Base-by-base conservation (phyloP, 345 rosid species). In the Alliaria petiolata region DNA sequence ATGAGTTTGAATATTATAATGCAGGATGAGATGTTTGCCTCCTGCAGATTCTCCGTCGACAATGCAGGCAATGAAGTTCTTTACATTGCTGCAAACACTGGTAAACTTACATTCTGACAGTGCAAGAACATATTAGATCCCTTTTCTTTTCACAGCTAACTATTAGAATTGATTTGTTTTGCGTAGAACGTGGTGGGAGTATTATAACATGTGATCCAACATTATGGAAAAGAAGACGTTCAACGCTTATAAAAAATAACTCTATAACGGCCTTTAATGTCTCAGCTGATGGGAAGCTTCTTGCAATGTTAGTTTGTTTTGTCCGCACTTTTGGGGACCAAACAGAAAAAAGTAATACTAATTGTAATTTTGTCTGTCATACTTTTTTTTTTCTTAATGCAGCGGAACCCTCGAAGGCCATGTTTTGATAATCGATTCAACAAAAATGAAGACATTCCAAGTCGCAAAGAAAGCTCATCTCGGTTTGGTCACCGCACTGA, bases 21-120 rank as follows among this genome's bases (percentile, higher is more conserved):
- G 50, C 84, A 91, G 98, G 99, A 81, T 68, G 99, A 95, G 86
- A 28, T 78, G 50, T 89, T 92, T 82, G 84, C 86, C 71, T 85
- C 67, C 56, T 90, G 99, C 77, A 87, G 91, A 81, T 95, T 92
- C 82, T 82, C 87, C 28, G 83, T 79, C 62, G 72, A 62, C 69
- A 71, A 45, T 51, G 87, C 82, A 69, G 79, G 79, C 63, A 70
- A 70, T 35, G 82, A 69, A 65, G 74, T 87, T 80, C 86, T 95
- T 34, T 87, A 80, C 67, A 69, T 85, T 62, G 92, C 87, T 78
- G 93, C 97, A 35, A 83, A 82, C 67, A 92, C 90, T 71, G 97
- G 98, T 91, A 52, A 79, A 34, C 66, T 6, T 22, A 43, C 62
- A 44, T 22, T 33, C 22, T 33, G 36, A 57, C 55, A 46, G 17